phyloP scores from a whole-genome alignment of 176 grass and related monocot species.

The Cocos nucifera region DNA sequence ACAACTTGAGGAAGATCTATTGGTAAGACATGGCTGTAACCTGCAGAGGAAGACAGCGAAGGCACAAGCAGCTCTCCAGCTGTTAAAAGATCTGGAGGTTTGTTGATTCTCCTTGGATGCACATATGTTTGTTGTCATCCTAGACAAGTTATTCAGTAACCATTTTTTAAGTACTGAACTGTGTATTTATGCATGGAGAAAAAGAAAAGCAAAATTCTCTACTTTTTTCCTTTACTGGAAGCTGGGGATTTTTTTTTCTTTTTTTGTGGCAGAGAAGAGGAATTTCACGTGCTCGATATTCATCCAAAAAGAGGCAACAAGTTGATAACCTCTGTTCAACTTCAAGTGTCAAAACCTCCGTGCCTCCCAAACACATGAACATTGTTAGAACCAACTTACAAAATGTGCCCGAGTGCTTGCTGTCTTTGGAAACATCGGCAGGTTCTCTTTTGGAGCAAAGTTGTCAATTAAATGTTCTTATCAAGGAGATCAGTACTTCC shows the following conservation, averaged over 20 bases:
- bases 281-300: slow-evolving; percentile 30
- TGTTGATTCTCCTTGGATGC: background rate
- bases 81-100: background rate
- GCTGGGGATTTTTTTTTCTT: background rate
- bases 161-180: too few species aligned
- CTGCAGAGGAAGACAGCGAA: background rate
- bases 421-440: slow-evolving; percentile 25
- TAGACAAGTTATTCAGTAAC: background rate
- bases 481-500: background rate
- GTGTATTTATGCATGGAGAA: too few species aligned
- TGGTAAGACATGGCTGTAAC: background rate
- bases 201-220: background rate
- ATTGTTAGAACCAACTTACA: background rate
- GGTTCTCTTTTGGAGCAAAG: slow-evolving; percentile 14
- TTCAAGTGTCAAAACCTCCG: slow-evolving; percentile 31
- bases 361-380: background rate
- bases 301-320: slow-evolving; percentile 21
- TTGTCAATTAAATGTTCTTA: slow-evolving; percentile 22
- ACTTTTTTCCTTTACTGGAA: background rate
- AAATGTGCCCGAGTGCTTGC: slow-evolving; percentile 10
- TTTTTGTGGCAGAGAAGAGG: slow-evolving; percentile 31
- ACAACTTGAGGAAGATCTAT: background rate
- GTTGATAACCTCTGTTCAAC: slow-evolving; percentile 15
- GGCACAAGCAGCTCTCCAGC: slow-evolving; percentile 1
- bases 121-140: too few species aligned